phyloP scores from a whole-genome alignment of 345 rosid genomes.

The Rhizophora mangle region DNA sequence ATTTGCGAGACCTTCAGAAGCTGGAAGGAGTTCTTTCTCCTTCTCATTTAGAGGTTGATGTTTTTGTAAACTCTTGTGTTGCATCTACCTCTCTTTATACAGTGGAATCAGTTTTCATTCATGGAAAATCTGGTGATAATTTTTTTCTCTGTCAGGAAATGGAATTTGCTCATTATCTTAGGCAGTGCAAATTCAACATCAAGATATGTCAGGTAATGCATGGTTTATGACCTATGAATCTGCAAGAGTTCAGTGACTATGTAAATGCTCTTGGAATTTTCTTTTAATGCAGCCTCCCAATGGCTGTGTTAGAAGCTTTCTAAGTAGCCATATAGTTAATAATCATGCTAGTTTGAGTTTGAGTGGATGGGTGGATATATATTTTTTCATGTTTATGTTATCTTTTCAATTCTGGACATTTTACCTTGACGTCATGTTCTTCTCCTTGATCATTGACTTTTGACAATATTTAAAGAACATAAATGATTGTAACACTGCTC shows the following conservation, averaged over 20 bases:
- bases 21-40: constrained; percentile 92
- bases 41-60: constrained; percentile 85
- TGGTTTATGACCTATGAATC: constrained; percentile 1
- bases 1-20: constrained; percentile 86
- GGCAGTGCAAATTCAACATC: constrained; percentile 81
- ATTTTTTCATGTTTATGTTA: too few relatives aligned
- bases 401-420: too few relatives aligned
- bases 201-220: constrained; percentile 80
- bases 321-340: too few relatives aligned
- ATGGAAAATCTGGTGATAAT: constrained; percentile 1
- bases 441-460: too few relatives aligned
- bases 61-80: not conserved
- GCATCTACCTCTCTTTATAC: not conserved
- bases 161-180: constrained; percentile 90
- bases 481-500: not conserved
- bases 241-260: not conserved
- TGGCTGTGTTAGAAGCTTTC: too few relatives aligned
- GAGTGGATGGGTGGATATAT: too few relatives aligned
- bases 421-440: too few relatives aligned
- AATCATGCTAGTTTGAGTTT: too few relatives aligned
- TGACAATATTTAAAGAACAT: too few relatives aligned
- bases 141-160: constrained; percentile 58
- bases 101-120: not conserved
- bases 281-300: too few relatives aligned
- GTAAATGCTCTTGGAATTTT: not conserved